Evolutionary conservation across 2,329 filamentous ascomycete species (phyloP).

Genomic region (Pseudogymnoascus sp.): DNA sequence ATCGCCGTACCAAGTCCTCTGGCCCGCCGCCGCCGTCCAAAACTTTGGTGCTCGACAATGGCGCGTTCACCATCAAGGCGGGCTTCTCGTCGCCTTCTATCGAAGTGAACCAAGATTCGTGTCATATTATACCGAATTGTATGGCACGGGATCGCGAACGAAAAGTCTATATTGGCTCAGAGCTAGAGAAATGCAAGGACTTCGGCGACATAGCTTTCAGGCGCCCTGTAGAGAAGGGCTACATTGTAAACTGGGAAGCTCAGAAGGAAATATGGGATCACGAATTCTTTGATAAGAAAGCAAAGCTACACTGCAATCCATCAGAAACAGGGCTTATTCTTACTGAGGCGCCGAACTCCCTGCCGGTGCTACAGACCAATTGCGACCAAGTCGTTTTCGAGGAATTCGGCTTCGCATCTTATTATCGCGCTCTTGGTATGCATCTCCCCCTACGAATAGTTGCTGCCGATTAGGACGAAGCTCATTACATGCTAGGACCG

Average conservation of each 20-base stretch:
- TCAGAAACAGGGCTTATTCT: conserved; percentile 75
- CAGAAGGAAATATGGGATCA: conserved; percentile 94
- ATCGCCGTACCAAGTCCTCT: conserved; percentile 43
- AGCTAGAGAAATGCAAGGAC: conserved; percentile 72
- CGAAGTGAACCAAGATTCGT: conserved; percentile 37
- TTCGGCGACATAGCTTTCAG: conserved; percentile 85
- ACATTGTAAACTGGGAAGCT: conserved; percentile 92
- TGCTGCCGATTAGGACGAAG: conserved; percentile 10
- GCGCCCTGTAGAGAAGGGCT: conserved; percentile 87
- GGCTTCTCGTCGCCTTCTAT: conserved; percentile 50
- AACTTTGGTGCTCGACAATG: conserved; percentile 89
- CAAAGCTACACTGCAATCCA: conserved; percentile 63
- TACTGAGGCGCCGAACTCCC: conserved; percentile 75
- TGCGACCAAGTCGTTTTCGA: conserved; percentile 97
- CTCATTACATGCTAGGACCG: conserved; percentile 43
- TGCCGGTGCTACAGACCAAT: conserved; percentile 75
- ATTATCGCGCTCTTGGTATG: conserved; percentile 66
- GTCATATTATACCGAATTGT: conserved; percentile 75
- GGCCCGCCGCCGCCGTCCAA: conserved; percentile 46
- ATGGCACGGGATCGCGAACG: conserved; percentile 75
- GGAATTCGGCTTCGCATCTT: conserved; percentile 86
- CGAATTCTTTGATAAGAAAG: conserved; percentile 67
- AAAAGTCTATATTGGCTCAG: conserved; percentile 70
- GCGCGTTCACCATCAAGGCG: conserved; percentile 83
- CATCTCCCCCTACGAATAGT: conserved; percentile 7